Percentiles rank a stretch among this genome's conserved stretches.
Conservation (phyloP, 2,329 filamentous ascomycete species). For the Stagonosporopsis chrysanthemi region DNA sequence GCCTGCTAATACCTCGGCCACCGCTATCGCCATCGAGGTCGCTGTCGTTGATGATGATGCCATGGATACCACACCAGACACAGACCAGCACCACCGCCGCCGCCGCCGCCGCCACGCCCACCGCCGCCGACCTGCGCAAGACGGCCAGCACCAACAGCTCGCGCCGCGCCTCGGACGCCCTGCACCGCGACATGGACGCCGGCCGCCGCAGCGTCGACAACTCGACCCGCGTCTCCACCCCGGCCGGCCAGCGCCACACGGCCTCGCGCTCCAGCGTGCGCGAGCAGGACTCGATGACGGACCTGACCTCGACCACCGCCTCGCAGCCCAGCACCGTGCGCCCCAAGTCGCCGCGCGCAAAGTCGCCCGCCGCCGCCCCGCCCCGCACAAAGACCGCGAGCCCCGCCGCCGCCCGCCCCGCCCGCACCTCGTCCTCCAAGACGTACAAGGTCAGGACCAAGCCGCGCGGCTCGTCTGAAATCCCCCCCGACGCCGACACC, state of each 20-base stretch:
- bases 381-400: constrained; percentile 35
- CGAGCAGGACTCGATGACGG: constrained; percentile 50
- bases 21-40: constrained; percentile 22
- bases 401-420: constrained; percentile 28
- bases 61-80: too few relatives aligned
- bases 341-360: constrained; percentile 40
- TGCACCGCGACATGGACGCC: constrained; percentile 47
- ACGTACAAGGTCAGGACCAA: constrained; percentile 31
- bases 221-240: constrained; percentile 45
- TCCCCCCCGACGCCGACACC: constrained; percentile 56
- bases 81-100: constrained; percentile 31
- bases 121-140: constrained; percentile 47
- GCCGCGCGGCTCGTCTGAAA: constrained; percentile 50
- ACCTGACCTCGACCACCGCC: constrained; percentile 53
- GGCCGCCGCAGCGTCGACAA: constrained; percentile 54
- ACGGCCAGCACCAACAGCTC: too few relatives aligned
- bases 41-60: too few relatives aligned
- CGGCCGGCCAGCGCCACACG: constrained; percentile 43
- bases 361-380: constrained; percentile 31
- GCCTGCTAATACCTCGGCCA: too few relatives aligned
- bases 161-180: too few relatives aligned
- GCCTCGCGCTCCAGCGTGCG: constrained; percentile 55
- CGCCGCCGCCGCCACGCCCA: constrained; percentile 27
- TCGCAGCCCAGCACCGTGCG: constrained; percentile 52
- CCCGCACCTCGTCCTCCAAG: constrained; percentile 29